phyloP scores from a whole-genome alignment of 2,329 filamentous ascomycete genomes.

The Neofusicoccum kwambonambiense region DNA sequence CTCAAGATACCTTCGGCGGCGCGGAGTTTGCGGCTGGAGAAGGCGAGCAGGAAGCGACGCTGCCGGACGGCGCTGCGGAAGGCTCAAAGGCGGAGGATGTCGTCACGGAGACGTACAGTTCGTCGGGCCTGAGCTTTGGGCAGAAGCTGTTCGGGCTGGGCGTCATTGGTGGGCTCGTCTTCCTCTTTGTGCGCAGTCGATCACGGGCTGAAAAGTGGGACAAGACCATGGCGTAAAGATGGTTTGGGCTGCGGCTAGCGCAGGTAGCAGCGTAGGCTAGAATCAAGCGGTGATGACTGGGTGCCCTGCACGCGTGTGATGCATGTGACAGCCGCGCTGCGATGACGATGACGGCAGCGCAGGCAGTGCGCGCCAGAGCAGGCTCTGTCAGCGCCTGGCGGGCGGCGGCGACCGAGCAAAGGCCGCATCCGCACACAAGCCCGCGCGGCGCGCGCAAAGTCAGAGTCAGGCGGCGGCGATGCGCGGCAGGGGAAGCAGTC shows the following conservation, averaged over 20 bases:
- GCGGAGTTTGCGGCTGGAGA: slow-evolving; percentile 37
- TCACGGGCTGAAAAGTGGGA: slow-evolving; percentile 22
- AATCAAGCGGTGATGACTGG: background rate
- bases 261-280: slow-evolving; percentile 10
- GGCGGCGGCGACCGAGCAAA: slow-evolving; percentile 8
- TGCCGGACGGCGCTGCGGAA: background rate
- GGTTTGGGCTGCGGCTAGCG: slow-evolving; percentile 13
- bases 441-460: background rate
- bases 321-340: slow-evolving; percentile 5
- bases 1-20: slow-evolving; percentile 46
- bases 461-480: background rate
- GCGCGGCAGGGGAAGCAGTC: background rate
- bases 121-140: slow-evolving; percentile 41
- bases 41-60: slow-evolving; percentile 32
- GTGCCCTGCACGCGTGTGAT: background rate
- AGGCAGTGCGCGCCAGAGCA: no score
- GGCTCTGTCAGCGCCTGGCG: no score
- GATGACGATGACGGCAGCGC: slow-evolving; percentile 2
- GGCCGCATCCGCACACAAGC: slow-evolving; percentile 5
- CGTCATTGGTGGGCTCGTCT: slow-evolving; percentile 44
- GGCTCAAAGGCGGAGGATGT: background rate
- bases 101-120: background rate
- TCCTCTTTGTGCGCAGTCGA: slow-evolving; percentile 40
- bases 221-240: slow-evolving; percentile 38
- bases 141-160: slow-evolving; percentile 48